Conservation (phyloP, 805 yeast genomes). For the Wickerhamiella qilinensis region DNA sequence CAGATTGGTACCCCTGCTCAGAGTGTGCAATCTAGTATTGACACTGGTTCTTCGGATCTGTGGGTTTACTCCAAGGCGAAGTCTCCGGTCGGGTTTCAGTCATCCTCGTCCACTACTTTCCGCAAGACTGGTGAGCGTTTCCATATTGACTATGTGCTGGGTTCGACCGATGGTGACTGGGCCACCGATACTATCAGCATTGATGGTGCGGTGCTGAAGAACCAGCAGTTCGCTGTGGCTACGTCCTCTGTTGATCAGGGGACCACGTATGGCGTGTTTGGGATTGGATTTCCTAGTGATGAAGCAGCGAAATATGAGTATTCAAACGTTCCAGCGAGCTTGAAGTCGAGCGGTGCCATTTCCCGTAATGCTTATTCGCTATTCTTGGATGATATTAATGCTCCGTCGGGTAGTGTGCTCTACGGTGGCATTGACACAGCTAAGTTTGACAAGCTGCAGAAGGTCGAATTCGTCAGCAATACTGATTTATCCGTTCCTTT, state of each 20-base stretch:
- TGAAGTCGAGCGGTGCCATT: conserved; percentile 24
- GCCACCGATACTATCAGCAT: conserved; percentile 44
- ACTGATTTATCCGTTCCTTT: conserved; percentile 8
- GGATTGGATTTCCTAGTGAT: conserved; percentile 17
- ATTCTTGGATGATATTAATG: conserved; percentile 27
- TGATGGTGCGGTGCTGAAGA: conserved; percentile 33
- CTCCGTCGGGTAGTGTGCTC: conserved; percentile 31
- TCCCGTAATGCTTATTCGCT: conserved; percentile 28
- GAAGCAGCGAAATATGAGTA: conserved; percentile 16
- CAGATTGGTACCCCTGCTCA: conserved; percentile 40
- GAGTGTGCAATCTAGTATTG: conserved; percentile 31
- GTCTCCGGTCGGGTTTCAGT: too few relatives aligned
- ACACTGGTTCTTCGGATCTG: conserved; percentile 54
- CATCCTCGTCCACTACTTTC: conserved; percentile 13
- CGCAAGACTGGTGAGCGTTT: conserved; percentile 2
- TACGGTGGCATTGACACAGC: conserved; percentile 60
- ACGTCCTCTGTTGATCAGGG: conserved; percentile 37
- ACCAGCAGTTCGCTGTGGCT: conserved; percentile 47
- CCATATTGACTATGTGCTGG: conserved; percentile 5
- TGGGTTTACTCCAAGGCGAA: conserved; percentile 30
- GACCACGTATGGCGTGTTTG: conserved; percentile 30
- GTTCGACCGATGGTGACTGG: conserved; percentile 33
- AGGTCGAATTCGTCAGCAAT: conserved; percentile 6
- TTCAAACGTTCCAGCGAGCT: conserved; percentile 15
- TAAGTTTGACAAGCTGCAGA: conserved; percentile 29